Evolutionary conservation across 1,139 yeast species (phyloP).

Genomic region (Protomyces macrosporus): DNA sequence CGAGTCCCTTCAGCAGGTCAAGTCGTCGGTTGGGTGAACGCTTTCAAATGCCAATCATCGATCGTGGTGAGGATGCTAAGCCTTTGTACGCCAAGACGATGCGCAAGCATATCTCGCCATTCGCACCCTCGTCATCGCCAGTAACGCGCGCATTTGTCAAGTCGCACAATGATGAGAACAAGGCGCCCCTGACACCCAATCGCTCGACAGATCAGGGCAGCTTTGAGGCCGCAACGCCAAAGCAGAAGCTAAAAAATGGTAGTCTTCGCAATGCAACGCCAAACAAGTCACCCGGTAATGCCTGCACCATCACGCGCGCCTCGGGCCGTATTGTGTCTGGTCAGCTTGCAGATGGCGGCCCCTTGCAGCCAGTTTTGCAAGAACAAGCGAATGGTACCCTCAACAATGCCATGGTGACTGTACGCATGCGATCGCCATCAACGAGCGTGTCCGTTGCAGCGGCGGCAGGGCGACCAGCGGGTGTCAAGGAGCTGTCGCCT

Average conservation of each 20-base stretch:
- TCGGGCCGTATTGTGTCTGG: neutral
- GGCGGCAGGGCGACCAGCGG: too few relatives aligned
- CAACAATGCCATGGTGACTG: neutral
- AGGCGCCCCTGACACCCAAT: neutral
- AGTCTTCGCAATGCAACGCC: neutral
- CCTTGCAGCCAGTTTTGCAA: neutral
- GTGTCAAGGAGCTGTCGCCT: neutral
- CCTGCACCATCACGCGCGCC: neutral
- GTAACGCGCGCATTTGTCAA: neutral
- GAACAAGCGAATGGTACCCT: neutral
- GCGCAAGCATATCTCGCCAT: neutral
- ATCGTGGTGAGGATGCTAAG: neutral
- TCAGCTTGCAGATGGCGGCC: neutral
- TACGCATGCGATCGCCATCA: neutral
- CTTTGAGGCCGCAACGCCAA: neutral
- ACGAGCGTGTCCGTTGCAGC: too few relatives aligned
- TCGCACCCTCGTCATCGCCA: neutral
- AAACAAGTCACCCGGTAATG: neutral
- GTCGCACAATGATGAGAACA: neutral
- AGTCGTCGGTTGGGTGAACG: too few relatives aligned
- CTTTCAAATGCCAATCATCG: neutral
- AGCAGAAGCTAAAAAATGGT: neutral
- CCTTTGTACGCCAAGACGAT: neutral
- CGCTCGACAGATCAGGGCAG: neutral
- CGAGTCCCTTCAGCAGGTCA: neutral